phyloP scores from a whole-genome alignment of 2,329 filamentous ascomycete species.

The Coniochaeta ligniaria region DNA sequence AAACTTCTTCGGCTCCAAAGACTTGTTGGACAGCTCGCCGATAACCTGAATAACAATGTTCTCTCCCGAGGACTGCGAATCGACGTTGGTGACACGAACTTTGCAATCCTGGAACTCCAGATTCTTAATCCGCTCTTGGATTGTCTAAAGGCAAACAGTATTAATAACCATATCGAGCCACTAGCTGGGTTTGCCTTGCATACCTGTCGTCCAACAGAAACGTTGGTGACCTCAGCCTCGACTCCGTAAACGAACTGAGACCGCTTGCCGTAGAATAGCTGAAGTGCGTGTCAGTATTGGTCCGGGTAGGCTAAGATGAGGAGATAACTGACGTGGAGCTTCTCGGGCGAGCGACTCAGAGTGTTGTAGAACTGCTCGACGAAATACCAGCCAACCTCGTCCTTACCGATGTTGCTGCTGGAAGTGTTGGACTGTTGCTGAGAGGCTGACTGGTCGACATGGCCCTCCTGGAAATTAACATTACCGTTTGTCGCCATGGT shows the following conservation, averaged over 20 bases:
- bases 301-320: background rate
- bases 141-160: conserved; percentile 36
- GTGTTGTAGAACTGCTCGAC: conserved; percentile 99
- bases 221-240: conserved; percentile 81
- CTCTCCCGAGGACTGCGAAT: conserved; percentile 85
- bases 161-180: background rate
- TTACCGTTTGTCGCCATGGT: conserved; percentile 54
- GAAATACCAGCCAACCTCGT: conserved; percentile 98
- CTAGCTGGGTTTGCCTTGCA: background rate
- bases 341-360: conserved; percentile 86
- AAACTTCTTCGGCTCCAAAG: conserved; percentile 87
- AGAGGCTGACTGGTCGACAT: conserved; percentile 30
- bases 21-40: conserved; percentile 94
- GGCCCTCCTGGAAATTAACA: conserved; percentile 35
- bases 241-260: conserved; percentile 91
- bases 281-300: conserved; percentile 4
- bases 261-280: conserved; percentile 93
- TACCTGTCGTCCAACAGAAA: conserved; percentile 84
- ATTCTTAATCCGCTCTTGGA: conserved; percentile 88
- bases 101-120: conserved; percentile 97
- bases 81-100: conserved; percentile 95
- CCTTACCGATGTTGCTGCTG: conserved; percentile 59
- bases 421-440: conserved; percentile 16
- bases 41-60: conserved; percentile 98
- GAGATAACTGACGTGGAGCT: conserved; percentile 62